phyloP scores from a whole-genome alignment of 1,284 basidiomycete species.

The Boletellus deceptivus region DNA sequence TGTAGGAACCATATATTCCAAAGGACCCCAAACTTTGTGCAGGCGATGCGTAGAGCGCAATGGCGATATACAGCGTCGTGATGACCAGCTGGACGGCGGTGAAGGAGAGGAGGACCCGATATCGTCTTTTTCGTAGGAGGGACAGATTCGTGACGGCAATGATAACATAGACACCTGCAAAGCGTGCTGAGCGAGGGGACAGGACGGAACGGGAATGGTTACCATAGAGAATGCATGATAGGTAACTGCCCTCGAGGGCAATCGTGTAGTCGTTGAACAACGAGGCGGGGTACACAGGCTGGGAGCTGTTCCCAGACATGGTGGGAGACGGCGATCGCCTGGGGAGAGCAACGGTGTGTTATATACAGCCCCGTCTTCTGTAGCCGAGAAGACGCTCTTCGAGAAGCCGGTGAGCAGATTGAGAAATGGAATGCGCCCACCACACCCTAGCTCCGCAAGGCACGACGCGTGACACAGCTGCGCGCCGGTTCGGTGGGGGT shows the following conservation, averaged over 20 bases:
- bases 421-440: background rate
- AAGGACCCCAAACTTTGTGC: slow-evolving; percentile 15
- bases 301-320: slow-evolving; percentile 13
- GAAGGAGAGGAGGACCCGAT: slow-evolving; percentile 14
- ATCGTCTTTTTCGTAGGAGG: slow-evolving; percentile 19
- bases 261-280: slow-evolving; percentile 16
- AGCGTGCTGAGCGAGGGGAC: background rate
- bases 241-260: slow-evolving; percentile 18
- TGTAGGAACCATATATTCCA: slow-evolving; percentile 8
- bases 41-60: slow-evolving; percentile 17
- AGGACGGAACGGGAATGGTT: background rate
- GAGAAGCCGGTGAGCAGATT: too few species aligned
- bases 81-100: slow-evolving; percentile 16
- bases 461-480: background rate
- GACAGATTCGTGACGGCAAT: slow-evolving; percentile 14
- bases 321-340: background rate
- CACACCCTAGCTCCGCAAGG: background rate
- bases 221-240: slow-evolving; percentile 12
- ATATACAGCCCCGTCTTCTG: background rate
- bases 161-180: slow-evolving; percentile 20
- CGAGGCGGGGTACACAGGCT: slow-evolving; percentile 9
- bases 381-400: background rate
- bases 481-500: too few species aligned
- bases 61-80: slow-evolving; percentile 20
- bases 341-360: background rate